Evolutionary conservation across 2,329 filamentous ascomycete species (phyloP), one percentile per base, ranked within the genome.

Genomic region (Nothomitra cinnamomea): DNA sequence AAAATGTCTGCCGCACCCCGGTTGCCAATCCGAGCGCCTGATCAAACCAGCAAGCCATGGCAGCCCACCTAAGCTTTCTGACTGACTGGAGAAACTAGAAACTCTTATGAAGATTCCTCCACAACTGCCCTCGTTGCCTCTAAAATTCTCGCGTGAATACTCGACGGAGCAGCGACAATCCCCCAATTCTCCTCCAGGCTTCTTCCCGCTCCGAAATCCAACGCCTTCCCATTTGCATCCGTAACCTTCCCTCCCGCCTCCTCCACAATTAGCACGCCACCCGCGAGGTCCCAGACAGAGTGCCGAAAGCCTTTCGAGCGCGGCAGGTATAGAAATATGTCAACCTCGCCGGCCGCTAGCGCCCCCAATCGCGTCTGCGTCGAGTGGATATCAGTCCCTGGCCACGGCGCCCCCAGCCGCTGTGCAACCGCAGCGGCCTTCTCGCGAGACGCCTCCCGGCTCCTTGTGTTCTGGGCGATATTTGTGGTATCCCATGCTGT

Each of bases 271-370:
- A 98, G 71, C 62, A 95, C 89, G 41, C 92, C 92, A 12, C 90
- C 92, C n/a, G 92, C 92, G 67, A 98, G 94, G 65, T 98, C 92
- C 92, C 92, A 98, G 60, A 98, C 98, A 79, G 96, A 98, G 76
- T 98, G 94, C 67, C 94, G 81, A 70, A 98, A 98, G 53, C 83
- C 82, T 60, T 83, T 84, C 65, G 79, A 84, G 28, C 87, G 83
- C 2, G 92, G 92, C 55, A 98, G 72, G 53, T 92, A 79, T 55
- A 98, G 76, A 70, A 98, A 98, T 59, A 98, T 82, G 64, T 98
- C 92, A 51, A 89, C 92, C 3, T 89, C 88, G 47, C 92, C 92
- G 57, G 90, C 78, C 35, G 92, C 92, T 65, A 98, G 94, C 35
- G 86, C 92, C 57, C 84, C 90, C 70, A 98, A 98, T 70, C 98